A percentile compares a stretch with the other conserved stretches of the same genome.
These are phyloP conservation scores for Choiromyces venosus DNA, from an alignment of 495 filamentous ascomycete species.

Conservation along the genomic window DNA sequence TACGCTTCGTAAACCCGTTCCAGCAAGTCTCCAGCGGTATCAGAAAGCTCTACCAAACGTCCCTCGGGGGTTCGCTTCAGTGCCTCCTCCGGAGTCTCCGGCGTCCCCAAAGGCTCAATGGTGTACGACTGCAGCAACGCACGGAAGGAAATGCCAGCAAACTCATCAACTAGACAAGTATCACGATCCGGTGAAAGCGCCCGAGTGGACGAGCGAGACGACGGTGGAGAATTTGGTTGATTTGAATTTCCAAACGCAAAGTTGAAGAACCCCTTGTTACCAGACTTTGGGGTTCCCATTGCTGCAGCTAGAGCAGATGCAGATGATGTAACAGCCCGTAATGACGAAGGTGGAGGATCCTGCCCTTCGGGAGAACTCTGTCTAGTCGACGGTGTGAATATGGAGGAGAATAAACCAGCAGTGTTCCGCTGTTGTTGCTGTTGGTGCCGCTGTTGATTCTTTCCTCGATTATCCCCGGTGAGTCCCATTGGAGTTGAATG, in stretches of 20 bases:
- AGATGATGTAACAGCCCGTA: conserved; percentile 6
- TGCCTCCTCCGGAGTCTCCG: conserved; percentile 30
- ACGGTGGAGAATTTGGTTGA: conserved; percentile 26
- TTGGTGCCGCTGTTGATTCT: conserved; percentile 4
- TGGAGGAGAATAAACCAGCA: neutral
- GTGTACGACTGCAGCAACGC: conserved; percentile 26
- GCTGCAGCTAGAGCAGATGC: conserved; percentile 8
- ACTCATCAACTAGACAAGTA: conserved; percentile 38
- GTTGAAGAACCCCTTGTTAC: conserved; percentile 30
- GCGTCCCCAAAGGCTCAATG: conserved; percentile 16
- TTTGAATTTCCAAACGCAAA: conserved; percentile 24
- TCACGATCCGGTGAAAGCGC: conserved; percentile 10
- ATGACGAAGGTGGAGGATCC: conserved; percentile 5
- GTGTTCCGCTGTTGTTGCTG: conserved; percentile 7
- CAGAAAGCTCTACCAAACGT: conserved; percentile 28
- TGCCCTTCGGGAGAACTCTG: neutral
- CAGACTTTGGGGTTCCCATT: conserved; percentile 15
- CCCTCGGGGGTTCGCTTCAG: conserved; percentile 29
- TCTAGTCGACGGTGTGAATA: neutral
- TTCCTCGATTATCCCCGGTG: conserved; percentile 19
- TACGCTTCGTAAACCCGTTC: conserved; percentile 41
- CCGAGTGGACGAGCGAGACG: conserved; percentile 18
- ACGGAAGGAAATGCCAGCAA: conserved; percentile 36
- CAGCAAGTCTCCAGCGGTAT: conserved; percentile 37
- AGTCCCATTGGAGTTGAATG: conserved; percentile 35